Conservation (phyloP, 2,329 filamentous ascomycete species). For the Verticillium tricorpus region DNA sequence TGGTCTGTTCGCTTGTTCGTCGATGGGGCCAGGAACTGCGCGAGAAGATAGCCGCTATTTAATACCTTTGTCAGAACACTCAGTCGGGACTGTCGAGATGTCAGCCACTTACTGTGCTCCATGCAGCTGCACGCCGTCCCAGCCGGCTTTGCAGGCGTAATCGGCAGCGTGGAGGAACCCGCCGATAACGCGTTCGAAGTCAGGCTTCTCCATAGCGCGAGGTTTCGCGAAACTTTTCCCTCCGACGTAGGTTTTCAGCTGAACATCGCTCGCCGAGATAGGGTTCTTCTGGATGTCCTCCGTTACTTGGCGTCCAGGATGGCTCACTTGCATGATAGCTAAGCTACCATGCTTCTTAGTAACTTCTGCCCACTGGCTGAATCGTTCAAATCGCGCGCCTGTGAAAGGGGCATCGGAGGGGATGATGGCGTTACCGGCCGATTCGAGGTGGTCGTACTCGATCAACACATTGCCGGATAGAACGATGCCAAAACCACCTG, state of each 20-base stretch:
- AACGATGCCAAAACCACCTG: slow-evolving; percentile 46
- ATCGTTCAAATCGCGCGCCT: slow-evolving; percentile 56
- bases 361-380: slow-evolving; percentile 33
- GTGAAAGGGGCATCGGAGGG: slow-evolving; percentile 43
- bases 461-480: slow-evolving; percentile 60
- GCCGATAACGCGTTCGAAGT: slow-evolving; percentile 48
- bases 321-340: slow-evolving; percentile 56
- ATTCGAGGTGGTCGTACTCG: slow-evolving; percentile 51
- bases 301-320: slow-evolving; percentile 53
- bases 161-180: slow-evolving; percentile 53
- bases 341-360: slow-evolving; percentile 51
- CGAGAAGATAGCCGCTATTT: slow-evolving; percentile 36
- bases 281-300: slow-evolving; percentile 26
- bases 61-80: background rate
- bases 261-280: slow-evolving; percentile 34
- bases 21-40: slow-evolving; percentile 35
- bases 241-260: slow-evolving; percentile 32
- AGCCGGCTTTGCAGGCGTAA: slow-evolving; percentile 54
- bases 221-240: slow-evolving; percentile 49
- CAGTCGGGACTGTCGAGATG: background rate
- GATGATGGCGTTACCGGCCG: slow-evolving; percentile 51
- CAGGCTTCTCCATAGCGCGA: slow-evolving; percentile 41
- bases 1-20: slow-evolving; percentile 40
- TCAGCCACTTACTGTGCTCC: slow-evolving; percentile 31
- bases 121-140: slow-evolving; percentile 40